Evolutionary conservation across 2,329 filamentous ascomycete species (phyloP).

Genomic region (Monosporascus sp.): DNA sequence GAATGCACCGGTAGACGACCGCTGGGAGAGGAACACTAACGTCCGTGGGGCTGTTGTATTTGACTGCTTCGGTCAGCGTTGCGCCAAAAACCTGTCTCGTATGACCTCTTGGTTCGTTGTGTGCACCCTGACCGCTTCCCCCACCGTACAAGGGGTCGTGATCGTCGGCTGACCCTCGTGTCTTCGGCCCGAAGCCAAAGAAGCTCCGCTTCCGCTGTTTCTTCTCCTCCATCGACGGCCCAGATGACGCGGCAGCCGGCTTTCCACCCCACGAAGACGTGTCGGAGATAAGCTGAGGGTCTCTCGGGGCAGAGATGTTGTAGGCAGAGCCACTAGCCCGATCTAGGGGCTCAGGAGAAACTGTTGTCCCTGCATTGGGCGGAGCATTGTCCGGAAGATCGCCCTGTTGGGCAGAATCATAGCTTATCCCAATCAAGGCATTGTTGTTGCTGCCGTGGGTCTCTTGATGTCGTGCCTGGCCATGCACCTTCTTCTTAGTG

Average conservation of each 20-base stretch:
- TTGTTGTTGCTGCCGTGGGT: constrained; percentile 34
- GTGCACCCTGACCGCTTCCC: constrained; percentile 36
- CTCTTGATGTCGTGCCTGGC: constrained; percentile 28
- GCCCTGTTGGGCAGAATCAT: constrained; percentile 50
- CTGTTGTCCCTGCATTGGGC: constrained; percentile 24
- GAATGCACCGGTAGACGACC: constrained; percentile 91
- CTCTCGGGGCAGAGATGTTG: constrained; percentile 79
- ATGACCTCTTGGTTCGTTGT: constrained; percentile 43
- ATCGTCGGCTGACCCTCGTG: constrained; percentile 52
- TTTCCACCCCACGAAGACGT: constrained; percentile 82
- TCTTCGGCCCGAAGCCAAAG: constrained; percentile 62
- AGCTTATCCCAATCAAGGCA: constrained; percentile 51
- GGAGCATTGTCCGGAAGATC: constrained; percentile 42
- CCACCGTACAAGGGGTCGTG: constrained; percentile 51
- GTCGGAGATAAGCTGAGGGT: constrained; percentile 79
- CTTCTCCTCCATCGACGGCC: constrained; percentile 63
- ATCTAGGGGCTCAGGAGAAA: constrained; percentile 23
- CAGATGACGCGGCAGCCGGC: constrained; percentile 43
- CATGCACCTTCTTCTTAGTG: constrained; percentile 38
- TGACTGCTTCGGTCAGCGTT: constrained; percentile 78
- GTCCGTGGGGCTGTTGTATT: constrained; percentile 68
- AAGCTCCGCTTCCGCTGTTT: constrained; percentile 74
- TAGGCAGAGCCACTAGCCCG: constrained; percentile 35
- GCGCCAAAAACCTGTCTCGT: constrained; percentile 77
- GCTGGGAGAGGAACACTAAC: constrained; percentile 75